These are phyloP conservation scores for Cicer pinnatifidum DNA, from an alignment of 306 rosid species.

Conservation along the genomic window DNA sequence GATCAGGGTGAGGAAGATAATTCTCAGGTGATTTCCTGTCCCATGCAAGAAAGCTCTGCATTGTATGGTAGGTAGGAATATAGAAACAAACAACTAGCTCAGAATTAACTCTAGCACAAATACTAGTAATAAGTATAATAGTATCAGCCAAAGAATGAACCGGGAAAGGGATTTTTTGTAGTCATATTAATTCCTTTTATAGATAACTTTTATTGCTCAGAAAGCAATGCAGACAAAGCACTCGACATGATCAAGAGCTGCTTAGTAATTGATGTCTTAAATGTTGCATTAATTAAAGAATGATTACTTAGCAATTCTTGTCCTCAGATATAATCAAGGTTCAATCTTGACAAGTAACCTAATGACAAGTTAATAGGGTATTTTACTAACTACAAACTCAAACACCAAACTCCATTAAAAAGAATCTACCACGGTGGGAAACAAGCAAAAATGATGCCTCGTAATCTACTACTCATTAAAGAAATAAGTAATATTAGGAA, in stretches of 20 bases:
- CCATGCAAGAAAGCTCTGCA: slow-evolving; percentile 17
- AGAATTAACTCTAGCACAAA: not conserved
- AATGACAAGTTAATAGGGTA: not conserved
- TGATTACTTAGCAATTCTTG: not conserved
- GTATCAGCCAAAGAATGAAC: not conserved
- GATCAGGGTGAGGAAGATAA: slow-evolving; percentile 15
- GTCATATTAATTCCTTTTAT: slow-evolving; percentile 15
- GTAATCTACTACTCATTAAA: not conserved
- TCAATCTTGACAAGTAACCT: not conserved
- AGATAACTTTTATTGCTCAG: not conserved
- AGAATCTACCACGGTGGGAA: not conserved
- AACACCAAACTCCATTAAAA: not conserved
- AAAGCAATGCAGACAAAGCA: not conserved
- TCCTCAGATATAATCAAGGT: slow-evolving; percentile 12
- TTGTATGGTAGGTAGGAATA: not conserved
- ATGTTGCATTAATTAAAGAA: not conserved
- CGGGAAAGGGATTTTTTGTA: slow-evolving; percentile 29
- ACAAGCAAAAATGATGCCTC: not conserved
- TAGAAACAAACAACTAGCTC: slow-evolving; percentile 3
- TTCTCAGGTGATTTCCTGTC: slow-evolving; percentile 9
- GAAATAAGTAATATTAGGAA: not conserved
- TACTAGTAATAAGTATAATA: not conserved
- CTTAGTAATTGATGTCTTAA: slow-evolving; percentile 17
- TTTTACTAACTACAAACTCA: not conserved
- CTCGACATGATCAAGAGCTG: slow-evolving; percentile 32